Base-by-base conservation (phyloP, 345 rosid genomes). In the Hypericum androsaemum region DNA sequence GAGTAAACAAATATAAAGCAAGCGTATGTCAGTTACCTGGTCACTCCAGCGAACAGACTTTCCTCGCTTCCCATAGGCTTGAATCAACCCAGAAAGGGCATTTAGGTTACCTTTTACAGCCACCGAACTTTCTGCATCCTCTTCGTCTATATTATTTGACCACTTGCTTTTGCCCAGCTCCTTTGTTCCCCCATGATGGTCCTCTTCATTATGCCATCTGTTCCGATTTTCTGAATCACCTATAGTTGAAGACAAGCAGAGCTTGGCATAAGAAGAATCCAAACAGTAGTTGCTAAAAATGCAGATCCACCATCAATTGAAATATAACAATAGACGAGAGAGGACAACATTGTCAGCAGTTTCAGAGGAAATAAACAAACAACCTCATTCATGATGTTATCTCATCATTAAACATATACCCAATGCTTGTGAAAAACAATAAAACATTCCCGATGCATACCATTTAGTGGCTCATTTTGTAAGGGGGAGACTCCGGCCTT, bases 1-100 rank as follows among this genome's bases (percentile, higher is more conserved):
- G 32, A 22, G 32, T 22, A 22, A 22, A 7, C 39, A 6, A 11
- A 14, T 17, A 15, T 37, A 41, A 50, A 22, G 32, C 32, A 22
- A 22, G 32, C 32, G 32, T 22, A 22, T 22, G 32, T 22, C 28
- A 35, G 22, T 51, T 71, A 84, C 98, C 95, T 84, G 79, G 62
- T 90, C 98, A 42, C 95, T 80, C 98, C 95, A 87, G 52, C 63
- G 80, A 53, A 90, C 85, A 55, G 88, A 74, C 76, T 90, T 87
- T 52, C 80, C 71, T 62, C 69, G 68, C 65, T 70, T 68, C 16
- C 66, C 57, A 65, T 72, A 61, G 38, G 71, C 71, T 62, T 64
- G 80, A 52, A 65, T 70, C 74, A 80, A 73, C 42, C 77, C 73
- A 41, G 89, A 73, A 41, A 60, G 64, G 17, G 80, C 69, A 67